phyloP scores from a whole-genome alignment of 768 basidiomycete species.

The Suillus weaverae region DNA sequence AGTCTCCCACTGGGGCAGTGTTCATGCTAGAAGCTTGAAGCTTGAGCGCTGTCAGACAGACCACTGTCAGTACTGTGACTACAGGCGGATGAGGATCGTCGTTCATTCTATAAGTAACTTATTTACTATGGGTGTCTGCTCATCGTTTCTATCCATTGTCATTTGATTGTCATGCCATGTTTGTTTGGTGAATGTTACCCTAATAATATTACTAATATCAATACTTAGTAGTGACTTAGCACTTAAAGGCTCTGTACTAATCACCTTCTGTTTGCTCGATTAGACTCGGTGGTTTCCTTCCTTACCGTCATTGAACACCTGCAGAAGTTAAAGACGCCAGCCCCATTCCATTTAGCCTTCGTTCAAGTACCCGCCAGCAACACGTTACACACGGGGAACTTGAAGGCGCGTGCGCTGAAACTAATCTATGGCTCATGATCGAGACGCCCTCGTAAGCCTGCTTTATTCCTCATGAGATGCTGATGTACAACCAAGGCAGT shows the following conservation, averaged over 20 bases:
- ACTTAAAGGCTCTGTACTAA: background rate
- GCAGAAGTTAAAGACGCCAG: background rate
- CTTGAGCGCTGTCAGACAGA: background rate
- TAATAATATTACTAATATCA: too few relatives aligned
- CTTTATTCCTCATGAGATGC: background rate
- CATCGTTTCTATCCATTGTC: too few relatives aligned
- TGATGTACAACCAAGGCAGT: slow-evolving; percentile 31
- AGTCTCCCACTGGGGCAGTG: background rate
- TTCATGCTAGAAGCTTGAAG: background rate
- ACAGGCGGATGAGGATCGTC: background rate
- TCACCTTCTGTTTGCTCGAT: background rate
- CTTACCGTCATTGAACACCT: background rate
- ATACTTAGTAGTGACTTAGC: background rate
- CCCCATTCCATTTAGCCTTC: slow-evolving; percentile 4
- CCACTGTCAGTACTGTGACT: background rate
- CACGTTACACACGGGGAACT: slow-evolving; percentile 13
- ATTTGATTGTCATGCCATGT: too few relatives aligned
- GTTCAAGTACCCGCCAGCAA: slow-evolving; percentile 8
- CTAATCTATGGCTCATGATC: slow-evolving; percentile 29
- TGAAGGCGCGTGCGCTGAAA: slow-evolving; percentile 13
- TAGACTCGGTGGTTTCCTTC: background rate
- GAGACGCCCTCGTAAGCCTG: slow-evolving; percentile 28
- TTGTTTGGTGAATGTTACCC: too few relatives aligned
- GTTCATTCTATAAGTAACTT: background rate
- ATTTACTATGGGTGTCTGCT: too few relatives aligned